phyloP scores from a whole-genome alignment of 176 grass and related monocot genomes.

The Musa itinerans region DNA sequence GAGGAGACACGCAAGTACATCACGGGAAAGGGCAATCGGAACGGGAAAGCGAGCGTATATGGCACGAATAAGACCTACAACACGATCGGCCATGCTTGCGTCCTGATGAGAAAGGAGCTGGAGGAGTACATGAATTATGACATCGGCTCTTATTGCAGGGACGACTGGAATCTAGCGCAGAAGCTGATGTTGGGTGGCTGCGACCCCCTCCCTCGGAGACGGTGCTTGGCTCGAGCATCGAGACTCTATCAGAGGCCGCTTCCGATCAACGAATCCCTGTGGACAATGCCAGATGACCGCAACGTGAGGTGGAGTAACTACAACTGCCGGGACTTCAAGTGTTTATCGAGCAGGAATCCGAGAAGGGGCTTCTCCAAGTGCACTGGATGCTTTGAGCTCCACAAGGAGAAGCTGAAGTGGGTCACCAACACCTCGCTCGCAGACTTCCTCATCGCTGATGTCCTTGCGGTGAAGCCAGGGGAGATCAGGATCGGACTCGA shows the following conservation, averaged over 20 bases:
- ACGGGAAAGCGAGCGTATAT: slow-evolving; percentile 27
- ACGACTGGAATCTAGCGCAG: slow-evolving; percentile 78
- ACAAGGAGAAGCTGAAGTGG: slow-evolving; percentile 60
- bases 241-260: slow-evolving; percentile 44
- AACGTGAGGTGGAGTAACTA: slow-evolving; percentile 82
- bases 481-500: slow-evolving; percentile 72
- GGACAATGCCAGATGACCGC: slow-evolving; percentile 52
- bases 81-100: slow-evolving; percentile 48
- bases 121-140: slow-evolving; percentile 75
- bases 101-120: slow-evolving; percentile 42
- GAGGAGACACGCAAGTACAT: slow-evolving; percentile 72
- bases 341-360: slow-evolving; percentile 51
- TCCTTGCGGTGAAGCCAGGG: slow-evolving; percentile 62
- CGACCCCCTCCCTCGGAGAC: slow-evolving; percentile 69
- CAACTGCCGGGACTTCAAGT: slow-evolving; percentile 58
- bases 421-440: slow-evolving; percentile 27
- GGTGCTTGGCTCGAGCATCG: slow-evolving; percentile 63
- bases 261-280: slow-evolving; percentile 51
- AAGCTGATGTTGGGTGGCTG: slow-evolving; percentile 66
- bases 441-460: slow-evolving; percentile 57
- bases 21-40: slow-evolving; percentile 40
- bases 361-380: slow-evolving; percentile 53
- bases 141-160: slow-evolving; percentile 45
- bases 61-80: slow-evolving; percentile 41
- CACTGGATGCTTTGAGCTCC: slow-evolving; percentile 81